phyloP scores from a whole-genome alignment of 257 asterid species.

The Jasminum sambac region DNA sequence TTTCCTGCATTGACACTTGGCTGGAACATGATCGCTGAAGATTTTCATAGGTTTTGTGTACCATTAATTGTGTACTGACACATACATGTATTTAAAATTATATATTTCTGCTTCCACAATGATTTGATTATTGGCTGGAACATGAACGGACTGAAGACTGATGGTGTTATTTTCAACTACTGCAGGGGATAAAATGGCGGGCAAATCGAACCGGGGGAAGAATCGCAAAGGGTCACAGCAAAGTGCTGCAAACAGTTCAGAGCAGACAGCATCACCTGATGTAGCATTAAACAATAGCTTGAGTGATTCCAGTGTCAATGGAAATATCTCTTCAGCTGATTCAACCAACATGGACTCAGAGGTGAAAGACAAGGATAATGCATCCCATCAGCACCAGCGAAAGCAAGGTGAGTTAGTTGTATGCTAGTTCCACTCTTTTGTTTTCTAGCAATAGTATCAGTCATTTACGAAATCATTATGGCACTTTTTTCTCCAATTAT shows the following conservation, averaged over 20 bases:
- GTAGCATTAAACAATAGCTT: constrained; percentile 42
- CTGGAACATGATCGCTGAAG: background rate
- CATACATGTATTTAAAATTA: background rate
- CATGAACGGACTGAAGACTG: background rate
- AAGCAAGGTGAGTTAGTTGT: constrained; percentile 53
- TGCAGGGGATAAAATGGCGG: constrained; percentile 65
- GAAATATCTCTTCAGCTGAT: constrained; percentile 39
- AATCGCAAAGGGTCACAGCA: constrained; percentile 59
- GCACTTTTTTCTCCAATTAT: background rate
- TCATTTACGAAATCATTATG: background rate
- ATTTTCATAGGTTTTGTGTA: background rate
- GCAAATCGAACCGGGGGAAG: constrained; percentile 79
- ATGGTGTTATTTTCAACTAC: background rate
- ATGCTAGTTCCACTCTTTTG: constrained; percentile 2
- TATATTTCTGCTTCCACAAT: background rate
- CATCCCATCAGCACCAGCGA: constrained; percentile 35
- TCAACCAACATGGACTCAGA: constrained; percentile 36
- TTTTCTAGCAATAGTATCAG: background rate
- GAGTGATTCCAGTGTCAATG: constrained; percentile 46
- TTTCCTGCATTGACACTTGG: background rate
- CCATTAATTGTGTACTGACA: too few relatives aligned
- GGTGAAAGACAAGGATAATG: constrained; percentile 41
- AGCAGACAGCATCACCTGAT: constrained; percentile 42
- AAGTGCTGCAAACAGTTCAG: constrained; percentile 33
- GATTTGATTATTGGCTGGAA: background rate